Base-by-base conservation (phyloP, 441 rosid species). In the Syzygium malaccense region DNA sequence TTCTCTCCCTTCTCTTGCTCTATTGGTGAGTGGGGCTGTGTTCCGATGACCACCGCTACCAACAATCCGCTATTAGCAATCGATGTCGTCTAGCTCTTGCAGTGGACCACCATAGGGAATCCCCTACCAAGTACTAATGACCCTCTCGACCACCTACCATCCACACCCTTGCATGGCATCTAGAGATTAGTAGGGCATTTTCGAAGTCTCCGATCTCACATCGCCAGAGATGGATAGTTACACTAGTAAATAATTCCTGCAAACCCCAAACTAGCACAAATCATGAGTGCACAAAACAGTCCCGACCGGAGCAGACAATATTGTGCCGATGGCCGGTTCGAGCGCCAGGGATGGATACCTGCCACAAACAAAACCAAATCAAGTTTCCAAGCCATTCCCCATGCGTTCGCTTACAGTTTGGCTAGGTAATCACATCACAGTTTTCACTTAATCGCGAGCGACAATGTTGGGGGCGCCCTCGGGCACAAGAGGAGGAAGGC, bases 231-330 rank as follows among this genome's bases (percentile, higher is more conserved):
- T 4, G 12, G 37, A 66, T 8, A 32, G 45, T 32, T 18, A 4
- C 25, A 0, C 14, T 2, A 0, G 3, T 66, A 66, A 18, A 19
- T 19, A 20, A 68, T 33, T 19, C 2, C 12, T 4, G 1, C 48
- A 20, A 68, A 33, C 5, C 51, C 23, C 3, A 25, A 71, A 71
- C 17, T 71, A 37, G 83, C n/a, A 71, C 51, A 14, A 20, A 68
- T 3, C 37, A 25, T 3, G 45, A 32, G 7, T 30, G 9, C 7
- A 8, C 6, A 5, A 0, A 19, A 33, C 20, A 68, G 23, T 5
- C 48, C 0, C 1, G 1, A 26, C 28, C 13, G 4, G 79, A 11
- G 12, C 14, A 14, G 41, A 10, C 41, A 9, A 68, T 10, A 9
- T 5, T 11, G 10, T 3, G 83, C 26, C 51, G 17, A 37, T 28